Evolutionary conservation across 108 stramenopile genomes (phyloP), one percentile per base, ranked within the genome.

Genomic region (Fragilariopsis cylindrus): DNA sequence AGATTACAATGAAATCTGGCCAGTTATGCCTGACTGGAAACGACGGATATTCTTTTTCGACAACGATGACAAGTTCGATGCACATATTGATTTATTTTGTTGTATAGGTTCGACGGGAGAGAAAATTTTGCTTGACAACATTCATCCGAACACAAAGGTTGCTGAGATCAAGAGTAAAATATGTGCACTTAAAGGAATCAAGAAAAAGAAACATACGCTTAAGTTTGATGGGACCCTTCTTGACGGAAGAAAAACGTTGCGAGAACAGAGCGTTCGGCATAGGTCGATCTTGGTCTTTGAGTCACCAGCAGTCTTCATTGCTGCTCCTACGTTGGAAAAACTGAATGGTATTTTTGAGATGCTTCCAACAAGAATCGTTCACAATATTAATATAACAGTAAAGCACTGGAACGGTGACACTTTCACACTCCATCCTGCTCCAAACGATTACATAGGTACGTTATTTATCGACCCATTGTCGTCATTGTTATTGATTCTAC

Each of bases 21-120:
- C 78, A 12, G 72, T 79, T 7, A 55, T 72, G 16, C 72, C 78
- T 40, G 72, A 79, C 50, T 79, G 78, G 78, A 73, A 42, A 15
- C 50, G 60, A n/a, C 52, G 78, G 13, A 60, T 69, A 4, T 79
- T 79, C 58, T 72, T 79, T 57, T 79, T 79, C 57, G 78, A 79
- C 60, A 60, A 63, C 49, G 76, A 76, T 3, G 67, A 68, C 16
- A 64, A 8, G 2, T 18, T 65, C 0, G 72, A 73, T 71, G 78
- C 54, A 47, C 52, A 60, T 41, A 70, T 79, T 13, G 60, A 71
- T 54, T 52, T 79, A 7, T 12, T 63, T 5, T 69, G 68, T 3
- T 57, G 73, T 3, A 60, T 79, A 48, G 72, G 69, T 56, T 71
- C 72, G 78, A 58, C 72, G 15, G 78, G 78, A 7, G 57, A 79